A percentile compares a stretch with the other conserved stretches of the same genome.
Evolutionary conservation across 352 stramenopile species (phyloP).

Genomic region (Peronospora belbahrii): DNA sequence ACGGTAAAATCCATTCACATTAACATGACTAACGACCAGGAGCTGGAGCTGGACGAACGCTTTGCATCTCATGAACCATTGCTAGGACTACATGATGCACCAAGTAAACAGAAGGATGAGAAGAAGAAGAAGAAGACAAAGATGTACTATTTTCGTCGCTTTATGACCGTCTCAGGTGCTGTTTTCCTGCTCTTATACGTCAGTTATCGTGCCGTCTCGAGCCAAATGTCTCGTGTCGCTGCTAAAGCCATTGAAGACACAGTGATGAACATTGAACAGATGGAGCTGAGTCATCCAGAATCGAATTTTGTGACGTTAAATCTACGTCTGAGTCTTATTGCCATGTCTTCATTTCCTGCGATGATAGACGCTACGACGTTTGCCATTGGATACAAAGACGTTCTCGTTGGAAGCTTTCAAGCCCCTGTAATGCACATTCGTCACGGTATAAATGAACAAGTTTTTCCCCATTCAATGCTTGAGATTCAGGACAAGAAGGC

Average conservation of each 20-base stretch:
- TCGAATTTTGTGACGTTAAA: constrained; percentile 31
- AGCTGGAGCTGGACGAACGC: constrained; percentile 23
- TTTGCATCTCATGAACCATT: constrained; percentile 24
- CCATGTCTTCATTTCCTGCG: constrained; percentile 44
- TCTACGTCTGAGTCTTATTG: constrained; percentile 42
- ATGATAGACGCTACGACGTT: constrained; percentile 41
- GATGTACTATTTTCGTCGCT: constrained; percentile 22
- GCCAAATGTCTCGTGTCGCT: constrained; percentile 49
- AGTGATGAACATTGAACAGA: constrained; percentile 44
- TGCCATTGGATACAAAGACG: constrained; percentile 35
- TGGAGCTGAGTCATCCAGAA: constrained; percentile 47
- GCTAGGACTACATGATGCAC: constrained; percentile 16
- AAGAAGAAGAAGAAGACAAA: not conserved
- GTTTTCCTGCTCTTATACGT: constrained; percentile 25
- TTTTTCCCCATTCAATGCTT: constrained; percentile 45
- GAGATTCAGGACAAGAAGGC: constrained; percentile 42
- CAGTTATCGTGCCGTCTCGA: constrained; percentile 37
- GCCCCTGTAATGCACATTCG: constrained; percentile 41
- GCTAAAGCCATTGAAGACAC: constrained; percentile 48
- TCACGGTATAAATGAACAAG: constrained; percentile 39
- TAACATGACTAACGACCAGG: constrained; percentile 10
- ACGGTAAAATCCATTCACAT: not conserved
- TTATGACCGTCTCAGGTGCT: constrained; percentile 7
- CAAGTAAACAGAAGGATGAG: too few species aligned
- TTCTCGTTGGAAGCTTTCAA: constrained; percentile 37